Evolutionary conservation across 768 basidiomycete species (phyloP), one percentile per base, ranked within the genome.

Genomic region (Holtermanniella nyarrowii): DNA sequence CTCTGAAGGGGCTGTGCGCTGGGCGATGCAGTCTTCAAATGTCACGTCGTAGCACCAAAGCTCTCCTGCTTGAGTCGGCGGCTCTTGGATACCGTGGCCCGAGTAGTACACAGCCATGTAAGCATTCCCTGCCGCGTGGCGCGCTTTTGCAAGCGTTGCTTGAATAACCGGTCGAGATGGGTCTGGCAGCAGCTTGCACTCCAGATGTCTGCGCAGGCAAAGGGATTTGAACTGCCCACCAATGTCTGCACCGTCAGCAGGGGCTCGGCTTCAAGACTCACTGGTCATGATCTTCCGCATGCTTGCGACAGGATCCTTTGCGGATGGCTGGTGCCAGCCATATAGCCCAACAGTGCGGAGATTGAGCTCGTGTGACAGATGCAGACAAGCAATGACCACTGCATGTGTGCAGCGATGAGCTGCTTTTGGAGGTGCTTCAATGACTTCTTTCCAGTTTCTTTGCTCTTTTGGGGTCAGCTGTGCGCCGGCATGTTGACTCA

Each of bases 11-110:
- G 60, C 63, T 22, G 51, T 40, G 3, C 65, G 63, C 23, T 53
- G 48, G 14, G 54, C 44, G 4, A 55, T 46, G 46, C 59, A 62
- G 24, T 67, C 63, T 27, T 67, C 65, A 37, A 67, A 67, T 3
- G 49, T 48, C 31, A 49, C 52, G 49, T 67, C 65, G 45, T 67
- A 65, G 42, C 63, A 64, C 65, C 65, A 67, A 26, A 67, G 42
- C 53, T 67, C 65, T 4, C 65, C 65, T 4, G 63, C 63, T 40
- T 67, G 63, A 12, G 65, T 67, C 20, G 65, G 65, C 4, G 65
- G 61, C 49, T 67, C 65, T 49, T 67, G 63, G 12, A 67, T 67
- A 5, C 65, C 65, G 48, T 67, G 65, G 1, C 65, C 63, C 16
- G 42, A 54, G 51, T 67, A 67, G 12, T 64, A 26, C 21, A 62